Conservation (phyloP, 2,329 filamentous ascomycete species). For the Xylaria sp. region DNA sequence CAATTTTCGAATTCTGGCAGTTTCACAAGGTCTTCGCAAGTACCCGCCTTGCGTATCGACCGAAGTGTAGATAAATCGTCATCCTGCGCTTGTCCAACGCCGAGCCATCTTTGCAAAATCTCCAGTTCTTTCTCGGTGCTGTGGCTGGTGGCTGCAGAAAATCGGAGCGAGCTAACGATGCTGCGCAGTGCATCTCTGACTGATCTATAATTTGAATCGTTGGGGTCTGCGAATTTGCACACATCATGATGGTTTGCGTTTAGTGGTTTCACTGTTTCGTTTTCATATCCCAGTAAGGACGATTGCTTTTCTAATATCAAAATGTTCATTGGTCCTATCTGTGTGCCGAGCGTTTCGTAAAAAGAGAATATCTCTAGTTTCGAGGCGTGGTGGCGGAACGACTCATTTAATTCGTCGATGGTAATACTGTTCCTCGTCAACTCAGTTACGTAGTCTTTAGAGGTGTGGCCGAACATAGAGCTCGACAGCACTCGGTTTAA, state of each 20-base stretch:
- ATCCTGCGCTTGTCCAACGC: neutral
- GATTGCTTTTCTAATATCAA: neutral
- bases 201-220: neutral
- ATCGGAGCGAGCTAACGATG: neutral
- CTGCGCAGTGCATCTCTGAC: neutral
- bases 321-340: neutral
- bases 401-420: neutral
- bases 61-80: neutral
- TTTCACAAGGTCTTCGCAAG: neutral
- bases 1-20: neutral
- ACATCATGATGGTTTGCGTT: slow-evolving; percentile 6
- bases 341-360: neutral
- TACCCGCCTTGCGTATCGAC: neutral
- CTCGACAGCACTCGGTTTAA: neutral
- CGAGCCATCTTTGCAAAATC: neutral
- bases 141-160: neutral
- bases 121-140: neutral
- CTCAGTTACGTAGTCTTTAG: neutral
- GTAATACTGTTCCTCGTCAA: neutral
- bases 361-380: slow-evolving; percentile 2
- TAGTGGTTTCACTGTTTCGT: neutral
- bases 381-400: neutral
- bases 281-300: neutral
- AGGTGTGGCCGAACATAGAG: neutral
- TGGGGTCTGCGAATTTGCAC: neutral